A percentile compares a stretch with the other conserved stretches of the same genome.
These are phyloP conservation scores for Zygosaccharomyces pseudorouxii DNA, from an alignment of 805 yeast genomes.

Conservation along the genomic window DNA sequence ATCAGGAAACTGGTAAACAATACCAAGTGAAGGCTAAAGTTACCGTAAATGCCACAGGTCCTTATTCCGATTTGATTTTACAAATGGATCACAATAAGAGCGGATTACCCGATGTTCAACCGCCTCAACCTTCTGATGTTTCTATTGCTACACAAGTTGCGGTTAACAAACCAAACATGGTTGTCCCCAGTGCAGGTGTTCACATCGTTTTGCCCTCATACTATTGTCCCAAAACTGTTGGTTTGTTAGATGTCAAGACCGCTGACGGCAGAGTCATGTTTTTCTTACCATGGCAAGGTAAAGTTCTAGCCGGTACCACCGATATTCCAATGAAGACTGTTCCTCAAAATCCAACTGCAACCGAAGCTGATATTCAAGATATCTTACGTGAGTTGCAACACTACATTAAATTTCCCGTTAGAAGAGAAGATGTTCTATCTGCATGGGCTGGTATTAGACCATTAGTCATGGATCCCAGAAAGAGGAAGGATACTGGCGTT, in stretches of 20 bases:
- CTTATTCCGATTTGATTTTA: slow-evolving; percentile 77
- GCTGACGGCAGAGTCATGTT: slow-evolving; percentile 95
- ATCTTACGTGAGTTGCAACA: slow-evolving; percentile 83
- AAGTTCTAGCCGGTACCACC: slow-evolving; percentile 93
- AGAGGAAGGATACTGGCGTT: slow-evolving; percentile 41
- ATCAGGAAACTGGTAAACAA: slow-evolving; percentile 62
- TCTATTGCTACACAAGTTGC: slow-evolving; percentile 32
- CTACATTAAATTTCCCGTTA: slow-evolving; percentile 82
- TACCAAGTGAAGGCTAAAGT: slow-evolving; percentile 62
- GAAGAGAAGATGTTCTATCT: slow-evolving; percentile 83
- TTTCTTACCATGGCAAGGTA: slow-evolving; percentile 97
- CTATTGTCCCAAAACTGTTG: slow-evolving; percentile 83
- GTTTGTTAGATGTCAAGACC: slow-evolving; percentile 86
- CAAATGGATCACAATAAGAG: slow-evolving; percentile 75
- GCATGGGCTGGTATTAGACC: slow-evolving; percentile 99
- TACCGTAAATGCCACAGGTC: slow-evolving; percentile 92
- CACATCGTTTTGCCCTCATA: slow-evolving; percentile 89
- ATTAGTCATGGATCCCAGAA: slow-evolving; percentile 75
- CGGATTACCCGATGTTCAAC: slow-evolving; percentile 55
- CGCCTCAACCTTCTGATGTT: slow-evolving; percentile 14
- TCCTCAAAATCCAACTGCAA: slow-evolving; percentile 74
- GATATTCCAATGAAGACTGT: slow-evolving; percentile 76
- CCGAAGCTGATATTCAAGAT: slow-evolving; percentile 84
- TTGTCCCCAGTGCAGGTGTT: slow-evolving; percentile 92
- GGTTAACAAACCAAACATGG: slow-evolving; percentile 59